Evolutionary conservation across 2,329 filamentous ascomycete genomes (phyloP), one percentile per base, ranked within the genome.

Genomic region (Nemania bipapillata): DNA sequence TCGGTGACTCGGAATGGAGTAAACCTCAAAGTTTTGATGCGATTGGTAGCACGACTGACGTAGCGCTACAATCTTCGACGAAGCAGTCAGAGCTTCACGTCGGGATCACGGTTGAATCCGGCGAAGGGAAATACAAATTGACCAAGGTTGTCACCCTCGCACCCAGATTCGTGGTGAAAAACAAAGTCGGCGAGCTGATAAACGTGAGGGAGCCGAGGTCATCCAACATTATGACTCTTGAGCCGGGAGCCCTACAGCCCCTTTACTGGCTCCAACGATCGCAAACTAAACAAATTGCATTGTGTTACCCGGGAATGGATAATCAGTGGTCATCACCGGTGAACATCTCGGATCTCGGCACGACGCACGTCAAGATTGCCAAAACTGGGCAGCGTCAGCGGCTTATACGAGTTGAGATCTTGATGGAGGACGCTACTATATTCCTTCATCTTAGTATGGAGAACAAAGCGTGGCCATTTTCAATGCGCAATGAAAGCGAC

Each of bases 271-370:
- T 99, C 76, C 92, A 95, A 73, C 92, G 93, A 79, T 90, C 89
- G 12, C 86, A 88, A 0, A 89, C 92, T 50, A 97, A 98, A 78
- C 96, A 99, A 78, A 83, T 99, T 5, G 97, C 93, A 70, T 84
- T 99, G 7, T 97, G 94, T 80, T 97, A 96, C 79, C 92, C 94
- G 0, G 96, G 95, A 0, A 89, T 97, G 53, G 96, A 97, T 81
- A 97, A 97, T 77, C 93, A 96, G 74, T 99, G 96, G 96, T 97
- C 95, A 0, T 96, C 96, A 12, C 94, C 96, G 0, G 97, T 99
- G 84, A 97, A 97, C 77, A 97, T 99, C 76, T 94, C 94, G 0
- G 96, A 98, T 76, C 86, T 98, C 50, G 96, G 96, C 22, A 96
- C 91, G 15, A 91, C 93, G 0, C 93, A 99, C 78, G 88, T 99